A percentile compares a stretch with the other conserved stretches of the same genome.
Conservation (phyloP, 2,329 filamentous ascomycete species). For the Hypoxylon sp. region DNA sequence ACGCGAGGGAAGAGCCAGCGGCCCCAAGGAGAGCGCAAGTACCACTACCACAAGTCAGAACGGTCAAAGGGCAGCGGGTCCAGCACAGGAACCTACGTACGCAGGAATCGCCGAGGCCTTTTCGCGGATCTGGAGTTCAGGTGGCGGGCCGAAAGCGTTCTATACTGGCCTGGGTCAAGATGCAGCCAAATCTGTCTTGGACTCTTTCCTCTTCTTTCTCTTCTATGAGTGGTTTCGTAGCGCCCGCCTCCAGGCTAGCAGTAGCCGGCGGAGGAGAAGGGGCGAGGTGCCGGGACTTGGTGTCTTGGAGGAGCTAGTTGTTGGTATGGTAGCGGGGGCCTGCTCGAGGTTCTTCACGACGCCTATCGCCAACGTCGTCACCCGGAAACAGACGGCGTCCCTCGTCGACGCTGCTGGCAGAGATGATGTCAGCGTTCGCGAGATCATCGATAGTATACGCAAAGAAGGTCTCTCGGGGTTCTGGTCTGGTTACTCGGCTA, state of each 20-base stretch:
- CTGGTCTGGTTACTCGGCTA: constrained; percentile 90
- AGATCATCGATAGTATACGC: constrained; percentile 74
- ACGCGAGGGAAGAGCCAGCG: constrained; percentile 46
- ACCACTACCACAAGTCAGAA: constrained; percentile 32
- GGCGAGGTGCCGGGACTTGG: constrained; percentile 59
- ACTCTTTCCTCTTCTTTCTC: constrained; percentile 89
- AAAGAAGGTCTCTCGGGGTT: constrained; percentile 79
- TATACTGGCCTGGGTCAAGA: constrained; percentile 75
- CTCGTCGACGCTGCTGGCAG: constrained; percentile 41
- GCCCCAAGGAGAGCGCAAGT: background rate
- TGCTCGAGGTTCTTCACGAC: constrained; percentile 82
- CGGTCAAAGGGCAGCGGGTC: constrained; percentile 34
- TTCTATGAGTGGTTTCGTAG: constrained; percentile 72
- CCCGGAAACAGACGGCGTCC: constrained; percentile 80
- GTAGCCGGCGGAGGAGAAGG: constrained; percentile 24
- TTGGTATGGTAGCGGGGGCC: constrained; percentile 81
- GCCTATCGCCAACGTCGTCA: constrained; percentile 85
- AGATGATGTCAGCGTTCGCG: constrained; percentile 58
- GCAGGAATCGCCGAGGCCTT: constrained; percentile 76
- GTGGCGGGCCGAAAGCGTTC: constrained; percentile 78
- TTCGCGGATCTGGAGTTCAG: constrained; percentile 75
- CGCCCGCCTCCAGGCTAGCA: constrained; percentile 37
- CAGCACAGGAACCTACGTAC: constrained; percentile 62
- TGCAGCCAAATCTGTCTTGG: constrained; percentile 75
- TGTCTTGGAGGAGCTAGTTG: constrained; percentile 77